Percentiles rank a stretch among this genome's conserved stretches.
Conservation (phyloP, 768 basidiomycete species). For the Brasilioporus rufonigricans region DNA sequence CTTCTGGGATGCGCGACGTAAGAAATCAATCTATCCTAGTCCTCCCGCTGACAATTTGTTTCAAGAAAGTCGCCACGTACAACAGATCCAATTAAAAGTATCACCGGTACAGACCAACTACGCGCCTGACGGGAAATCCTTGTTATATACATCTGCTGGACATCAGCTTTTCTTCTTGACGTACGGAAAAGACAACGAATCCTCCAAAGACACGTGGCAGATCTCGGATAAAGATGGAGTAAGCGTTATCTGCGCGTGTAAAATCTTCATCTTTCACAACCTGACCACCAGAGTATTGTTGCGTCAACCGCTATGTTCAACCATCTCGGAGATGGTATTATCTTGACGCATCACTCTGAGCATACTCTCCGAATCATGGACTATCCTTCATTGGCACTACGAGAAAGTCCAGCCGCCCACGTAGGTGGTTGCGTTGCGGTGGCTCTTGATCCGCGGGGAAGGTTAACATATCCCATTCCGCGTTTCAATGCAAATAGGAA, state of each 20-base stretch:
- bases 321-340: slow-evolving; percentile 68
- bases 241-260: neutral
- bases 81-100: slow-evolving; percentile 56
- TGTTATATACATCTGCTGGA: slow-evolving; percentile 61
- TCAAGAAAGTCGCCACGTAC: slow-evolving; percentile 67
- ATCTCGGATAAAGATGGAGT: slow-evolving; percentile 33
- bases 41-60: slow-evolving; percentile 6
- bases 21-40: neutral
- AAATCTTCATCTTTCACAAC: neutral
- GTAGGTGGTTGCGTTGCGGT: slow-evolving; percentile 78
- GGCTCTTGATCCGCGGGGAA: slow-evolving; percentile 77
- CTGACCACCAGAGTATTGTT: slow-evolving; percentile 39
- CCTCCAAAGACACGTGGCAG: slow-evolving; percentile 51
- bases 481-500: neutral
- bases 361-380: slow-evolving; percentile 67
- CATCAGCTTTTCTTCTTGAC: slow-evolving; percentile 63
- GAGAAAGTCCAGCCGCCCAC: slow-evolving; percentile 69
- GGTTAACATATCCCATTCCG: slow-evolving; percentile 34
- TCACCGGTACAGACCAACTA: slow-evolving; percentile 67
- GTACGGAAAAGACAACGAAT: slow-evolving; percentile 51
- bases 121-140: slow-evolving; percentile 65
- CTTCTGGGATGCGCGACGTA: slow-evolving; percentile 86
- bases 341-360: slow-evolving; percentile 62
- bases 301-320: slow-evolving; percentile 73
- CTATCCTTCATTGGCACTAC: slow-evolving; percentile 57